phyloP scores from a whole-genome alignment of 75 land plant genomes.

The Gnetum montanum region DNA sequence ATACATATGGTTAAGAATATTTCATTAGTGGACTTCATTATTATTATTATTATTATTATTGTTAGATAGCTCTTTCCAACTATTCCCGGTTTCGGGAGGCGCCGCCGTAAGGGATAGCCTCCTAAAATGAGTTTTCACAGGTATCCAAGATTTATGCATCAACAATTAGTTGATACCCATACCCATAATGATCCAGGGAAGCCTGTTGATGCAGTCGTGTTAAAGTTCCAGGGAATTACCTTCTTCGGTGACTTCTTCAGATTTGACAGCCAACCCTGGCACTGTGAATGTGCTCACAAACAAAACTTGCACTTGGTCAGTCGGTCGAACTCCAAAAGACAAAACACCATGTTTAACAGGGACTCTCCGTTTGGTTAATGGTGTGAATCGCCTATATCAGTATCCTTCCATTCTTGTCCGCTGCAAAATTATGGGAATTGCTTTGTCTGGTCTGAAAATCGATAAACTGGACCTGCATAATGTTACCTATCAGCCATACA shows the following conservation, averaged over 20 bases:
- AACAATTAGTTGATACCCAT: no score
- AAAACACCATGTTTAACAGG: constrained; percentile 89
- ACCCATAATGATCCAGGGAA: no score
- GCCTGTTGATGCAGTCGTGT: constrained; percentile 57
- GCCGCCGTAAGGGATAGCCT: no score
- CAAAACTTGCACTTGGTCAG: constrained; percentile 69
- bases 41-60: no score
- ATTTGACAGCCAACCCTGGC: constrained; percentile 85
- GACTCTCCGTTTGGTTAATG: constrained; percentile 52
- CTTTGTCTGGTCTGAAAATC: constrained; percentile 84
- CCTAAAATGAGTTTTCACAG: no score
- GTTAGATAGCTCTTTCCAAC: no score
- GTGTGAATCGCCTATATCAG: constrained; percentile 57
- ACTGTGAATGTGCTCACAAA: constrained; percentile 54
- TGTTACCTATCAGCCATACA: constrained; percentile 55
- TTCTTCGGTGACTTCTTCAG: constrained; percentile 63
- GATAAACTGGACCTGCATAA: constrained; percentile 73
- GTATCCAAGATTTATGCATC: no score
- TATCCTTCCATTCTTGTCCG: constrained; percentile 79
- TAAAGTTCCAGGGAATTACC: constrained; percentile 78
- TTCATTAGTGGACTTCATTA: no score
- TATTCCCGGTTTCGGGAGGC: no score
- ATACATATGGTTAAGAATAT: no score
- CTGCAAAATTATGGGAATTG: constrained; percentile 88
- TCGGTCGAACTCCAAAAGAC: constrained; percentile 92